phyloP scores from a whole-genome alignment of 2,329 filamentous ascomycete species.

The Pyrenochaeta sp. region DNA sequence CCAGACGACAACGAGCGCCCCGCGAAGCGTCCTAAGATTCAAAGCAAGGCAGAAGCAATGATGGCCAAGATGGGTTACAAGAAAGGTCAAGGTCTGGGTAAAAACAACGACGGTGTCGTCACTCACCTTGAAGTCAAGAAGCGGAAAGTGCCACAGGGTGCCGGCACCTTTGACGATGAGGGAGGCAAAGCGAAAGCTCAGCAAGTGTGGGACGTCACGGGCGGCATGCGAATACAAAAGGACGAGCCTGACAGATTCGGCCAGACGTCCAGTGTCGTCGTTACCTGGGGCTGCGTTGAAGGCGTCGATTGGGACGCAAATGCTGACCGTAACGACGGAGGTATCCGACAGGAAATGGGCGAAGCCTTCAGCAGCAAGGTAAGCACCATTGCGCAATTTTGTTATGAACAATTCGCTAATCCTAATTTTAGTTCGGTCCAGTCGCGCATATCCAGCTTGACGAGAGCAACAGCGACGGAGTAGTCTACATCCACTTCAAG shows the following conservation, averaged over 20 bases:
- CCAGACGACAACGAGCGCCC: slow-evolving; percentile 49
- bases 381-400: slow-evolving; percentile 4
- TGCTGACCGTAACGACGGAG: slow-evolving; percentile 66
- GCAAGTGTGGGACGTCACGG: slow-evolving; percentile 75
- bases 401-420: slow-evolving; percentile 14
- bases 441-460: slow-evolving; percentile 80
- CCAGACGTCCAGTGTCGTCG: slow-evolving; percentile 80
- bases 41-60: slow-evolving; percentile 73
- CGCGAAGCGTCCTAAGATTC: slow-evolving; percentile 46
- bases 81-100: slow-evolving; percentile 86
- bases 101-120: slow-evolving; percentile 80
- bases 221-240: slow-evolving; percentile 64
- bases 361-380: slow-evolving; percentile 88
- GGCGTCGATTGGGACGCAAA: slow-evolving; percentile 84
- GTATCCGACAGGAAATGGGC: slow-evolving; percentile 90
- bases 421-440: slow-evolving; percentile 71
- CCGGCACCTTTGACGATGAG: slow-evolving; percentile 35
- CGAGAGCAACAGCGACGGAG: slow-evolving; percentile 63
- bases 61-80: slow-evolving; percentile 96
- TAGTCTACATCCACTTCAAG: slow-evolving; percentile 94
- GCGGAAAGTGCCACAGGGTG: slow-evolving; percentile 28
- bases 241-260: slow-evolving; percentile 50
- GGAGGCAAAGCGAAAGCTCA: slow-evolving; percentile 59
- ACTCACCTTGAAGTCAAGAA: slow-evolving; percentile 76
- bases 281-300: slow-evolving; percentile 84